Percentiles rank a stretch among this genome's conserved stretches.
Evolutionary conservation across 768 basidiomycete species (phyloP).

Genomic region (Coprinopsis marcescibilis): DNA sequence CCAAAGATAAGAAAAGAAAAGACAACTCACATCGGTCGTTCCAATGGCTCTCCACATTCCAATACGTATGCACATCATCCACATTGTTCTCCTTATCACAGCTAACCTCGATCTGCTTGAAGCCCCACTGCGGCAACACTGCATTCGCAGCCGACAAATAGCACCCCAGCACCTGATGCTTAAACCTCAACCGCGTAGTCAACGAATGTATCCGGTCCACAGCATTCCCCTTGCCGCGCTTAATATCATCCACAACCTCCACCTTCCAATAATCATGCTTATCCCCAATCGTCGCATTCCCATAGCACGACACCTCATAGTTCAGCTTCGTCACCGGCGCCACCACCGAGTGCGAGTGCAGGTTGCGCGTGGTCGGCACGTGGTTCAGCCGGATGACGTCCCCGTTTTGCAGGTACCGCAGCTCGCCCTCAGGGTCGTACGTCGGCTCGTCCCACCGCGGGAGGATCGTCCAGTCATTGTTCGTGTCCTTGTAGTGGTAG

Average conservation of each 20-base stretch:
- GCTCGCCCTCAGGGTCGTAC: constrained; percentile 59
- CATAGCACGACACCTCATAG: constrained; percentile 92
- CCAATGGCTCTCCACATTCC: constrained; percentile 99
- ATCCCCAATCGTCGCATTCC: constrained; percentile 86
- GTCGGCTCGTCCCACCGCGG: constrained; percentile 75
- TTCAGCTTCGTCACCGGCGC: constrained; percentile 88
- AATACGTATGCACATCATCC: constrained; percentile 80
- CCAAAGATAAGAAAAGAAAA: constrained; percentile 1
- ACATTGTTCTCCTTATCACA: constrained; percentile 87
- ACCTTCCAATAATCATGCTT: constrained; percentile 86
- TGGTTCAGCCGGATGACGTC: constrained; percentile 82
- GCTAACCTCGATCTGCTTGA: constrained; percentile 96
- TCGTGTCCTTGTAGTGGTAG: constrained; percentile 98
- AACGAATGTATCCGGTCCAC: constrained; percentile 78
- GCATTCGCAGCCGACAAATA: constrained; percentile 88
- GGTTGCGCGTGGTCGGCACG: constrained; percentile 75
- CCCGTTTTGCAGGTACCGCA: constrained; percentile 70
- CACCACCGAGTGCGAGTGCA: constrained; percentile 86
- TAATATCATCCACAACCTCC: constrained; percentile 89
- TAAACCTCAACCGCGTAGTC: constrained; percentile 85
- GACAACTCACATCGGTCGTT: constrained; percentile 79
- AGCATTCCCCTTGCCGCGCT: constrained; percentile 48
- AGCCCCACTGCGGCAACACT: constrained; percentile 94
- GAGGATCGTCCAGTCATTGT: constrained; percentile 85
- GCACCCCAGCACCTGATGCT: constrained; percentile 72